These are phyloP conservation scores for Onygenales sp. DNA, from an alignment of 2,329 filamentous ascomycete species.

Conservation along the genomic window DNA sequence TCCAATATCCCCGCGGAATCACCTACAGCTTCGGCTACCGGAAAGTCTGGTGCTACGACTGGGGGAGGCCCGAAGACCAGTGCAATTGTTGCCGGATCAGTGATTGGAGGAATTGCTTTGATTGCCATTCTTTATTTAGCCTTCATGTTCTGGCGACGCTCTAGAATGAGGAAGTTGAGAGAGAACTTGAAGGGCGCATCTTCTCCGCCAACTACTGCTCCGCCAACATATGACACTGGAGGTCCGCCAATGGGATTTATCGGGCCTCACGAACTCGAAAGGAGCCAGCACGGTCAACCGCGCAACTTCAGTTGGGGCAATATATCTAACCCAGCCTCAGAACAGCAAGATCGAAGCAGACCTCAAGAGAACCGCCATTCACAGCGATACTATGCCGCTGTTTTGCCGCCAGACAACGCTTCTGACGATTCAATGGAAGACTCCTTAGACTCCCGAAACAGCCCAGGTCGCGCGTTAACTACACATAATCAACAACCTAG, in stretches of 20 bases:
- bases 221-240: slow-evolving; percentile 1
- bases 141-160: slow-evolving; percentile 10
- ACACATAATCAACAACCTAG: background rate
- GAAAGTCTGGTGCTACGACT: background rate
- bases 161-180: slow-evolving; percentile 3
- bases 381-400: slow-evolving; percentile 6
- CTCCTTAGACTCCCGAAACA: background rate
- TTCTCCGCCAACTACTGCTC: too few species aligned
- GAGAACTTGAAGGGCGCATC: background rate
- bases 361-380: background rate
- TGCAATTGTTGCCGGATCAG: slow-evolving; percentile 10
- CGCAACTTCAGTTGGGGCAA: background rate
- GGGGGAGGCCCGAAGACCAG: slow-evolving; percentile 2
- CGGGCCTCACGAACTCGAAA: background rate
- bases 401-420: background rate
- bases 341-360: background rate
- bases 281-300: background rate
- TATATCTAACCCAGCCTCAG: background rate
- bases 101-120: slow-evolving; percentile 10
- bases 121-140: slow-evolving; percentile 8
- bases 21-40: slow-evolving; percentile 3
- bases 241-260: background rate
- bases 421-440: background rate
- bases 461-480: background rate
- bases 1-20: background rate